Percentiles rank a stretch among this genome's conserved stretches.
These are phyloP conservation scores for Colletotrichum nymphaeae DNA, from an alignment of 2,329 filamentous ascomycete genomes.

Conservation along the genomic window DNA sequence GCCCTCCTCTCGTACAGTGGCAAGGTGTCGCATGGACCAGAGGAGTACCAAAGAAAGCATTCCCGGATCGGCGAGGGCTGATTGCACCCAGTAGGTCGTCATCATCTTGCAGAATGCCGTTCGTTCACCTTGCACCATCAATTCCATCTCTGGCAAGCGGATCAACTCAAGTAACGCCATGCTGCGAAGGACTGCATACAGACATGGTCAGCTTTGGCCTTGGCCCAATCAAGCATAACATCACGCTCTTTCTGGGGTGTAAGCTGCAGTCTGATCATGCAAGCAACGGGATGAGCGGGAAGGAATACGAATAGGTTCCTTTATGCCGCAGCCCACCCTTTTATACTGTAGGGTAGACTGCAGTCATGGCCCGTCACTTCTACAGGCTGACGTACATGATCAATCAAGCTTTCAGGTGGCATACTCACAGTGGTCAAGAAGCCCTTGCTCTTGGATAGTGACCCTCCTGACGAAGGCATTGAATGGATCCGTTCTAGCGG, in stretches of 20 bases:
- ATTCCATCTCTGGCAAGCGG: slow-evolving; percentile 11
- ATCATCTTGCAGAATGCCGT: slow-evolving; percentile 27
- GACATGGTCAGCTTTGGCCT: background rate
- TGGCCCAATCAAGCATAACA: background rate
- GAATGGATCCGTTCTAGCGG: slow-evolving; percentile 33
- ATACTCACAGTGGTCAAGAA: slow-evolving; percentile 37
- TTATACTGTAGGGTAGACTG: background rate
- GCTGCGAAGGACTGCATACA: background rate
- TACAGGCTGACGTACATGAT: no score
- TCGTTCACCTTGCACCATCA: slow-evolving; percentile 12
- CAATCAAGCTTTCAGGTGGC: background rate
- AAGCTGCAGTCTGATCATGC: background rate
- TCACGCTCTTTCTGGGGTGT: background rate
- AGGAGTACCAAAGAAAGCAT: slow-evolving; percentile 39
- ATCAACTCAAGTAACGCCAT: slow-evolving; percentile 13
- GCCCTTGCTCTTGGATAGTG: slow-evolving; percentile 22
- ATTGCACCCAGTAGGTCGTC: slow-evolving; percentile 35
- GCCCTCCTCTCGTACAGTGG: background rate
- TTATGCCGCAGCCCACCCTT: background rate
- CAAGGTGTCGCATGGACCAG: slow-evolving; percentile 35
- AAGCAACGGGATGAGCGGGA: background rate
- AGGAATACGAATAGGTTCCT: background rate
- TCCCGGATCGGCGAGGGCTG: slow-evolving; percentile 36
- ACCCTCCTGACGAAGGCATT: slow-evolving; percentile 18
- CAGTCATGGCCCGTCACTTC: background rate